Evolutionary conservation across 495 filamentous ascomycete genomes (phyloP).

Genomic region (Massariosphaeria phaeospora): DNA sequence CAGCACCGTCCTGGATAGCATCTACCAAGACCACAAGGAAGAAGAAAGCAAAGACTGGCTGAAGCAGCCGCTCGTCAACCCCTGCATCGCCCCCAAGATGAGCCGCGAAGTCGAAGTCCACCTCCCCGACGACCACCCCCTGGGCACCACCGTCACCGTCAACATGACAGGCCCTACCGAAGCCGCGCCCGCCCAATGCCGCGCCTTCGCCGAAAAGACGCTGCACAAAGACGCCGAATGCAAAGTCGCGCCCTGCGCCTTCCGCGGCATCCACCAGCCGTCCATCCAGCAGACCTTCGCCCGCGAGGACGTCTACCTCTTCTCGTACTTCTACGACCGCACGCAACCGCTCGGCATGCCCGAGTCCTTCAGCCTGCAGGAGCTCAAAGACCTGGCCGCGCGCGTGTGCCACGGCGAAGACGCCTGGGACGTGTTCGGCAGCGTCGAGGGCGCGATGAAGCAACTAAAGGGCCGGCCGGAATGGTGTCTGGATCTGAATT

Average conservation of each 20-base stretch:
- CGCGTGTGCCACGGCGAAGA: constrained; percentile 76
- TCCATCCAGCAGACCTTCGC: constrained; percentile 88
- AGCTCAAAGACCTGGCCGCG: constrained; percentile 75
- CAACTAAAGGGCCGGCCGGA: constrained; percentile 78
- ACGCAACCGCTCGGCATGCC: constrained; percentile 90
- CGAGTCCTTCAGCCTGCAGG: constrained; percentile 81
- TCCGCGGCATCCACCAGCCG: constrained; percentile 94
- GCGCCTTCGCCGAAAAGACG: constrained; percentile 80
- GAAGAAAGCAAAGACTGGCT: constrained; percentile 52
- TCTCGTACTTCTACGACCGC: constrained; percentile 97
- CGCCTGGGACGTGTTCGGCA: constrained; percentile 72
- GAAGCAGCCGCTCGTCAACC: constrained; percentile 66
- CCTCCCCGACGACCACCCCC: constrained; percentile 56
- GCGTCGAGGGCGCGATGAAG: constrained; percentile 63
- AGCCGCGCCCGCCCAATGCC: constrained; percentile 75
- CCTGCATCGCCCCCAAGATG: constrained; percentile 83
- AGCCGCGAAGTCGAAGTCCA: constrained; percentile 61
- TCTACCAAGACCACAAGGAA: constrained; percentile 49
- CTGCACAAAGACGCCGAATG: constrained; percentile 82
- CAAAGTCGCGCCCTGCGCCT: constrained; percentile 83
- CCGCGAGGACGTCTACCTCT: constrained; percentile 87
- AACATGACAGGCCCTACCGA: constrained; percentile 81
- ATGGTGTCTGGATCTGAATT: constrained; percentile 90
- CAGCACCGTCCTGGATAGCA: constrained; percentile 58
- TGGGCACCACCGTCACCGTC: constrained; percentile 58